Percentiles rank a stretch among this genome's conserved stretches.
These are phyloP conservation scores for Coniferiporia sulphurascens DNA, from an alignment of 1,284 basidiomycete species.

Conservation along the genomic window DNA sequence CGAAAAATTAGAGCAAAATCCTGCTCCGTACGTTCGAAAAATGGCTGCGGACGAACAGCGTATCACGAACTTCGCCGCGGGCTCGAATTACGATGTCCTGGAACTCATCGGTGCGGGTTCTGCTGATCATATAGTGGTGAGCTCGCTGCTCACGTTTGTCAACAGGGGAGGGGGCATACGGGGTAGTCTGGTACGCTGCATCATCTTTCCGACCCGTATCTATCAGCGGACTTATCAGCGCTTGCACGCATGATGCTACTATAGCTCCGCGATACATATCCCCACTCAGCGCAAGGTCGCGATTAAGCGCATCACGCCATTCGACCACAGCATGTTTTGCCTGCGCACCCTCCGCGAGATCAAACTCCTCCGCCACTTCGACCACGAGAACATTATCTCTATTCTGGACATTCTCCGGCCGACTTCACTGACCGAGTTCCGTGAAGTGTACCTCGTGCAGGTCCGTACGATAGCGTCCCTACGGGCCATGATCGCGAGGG, in stretches of 20 bases:
- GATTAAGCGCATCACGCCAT: slow-evolving; percentile 81
- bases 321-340: slow-evolving; percentile 87
- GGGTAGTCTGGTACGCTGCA: slow-evolving; percentile 56
- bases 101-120: slow-evolving; percentile 58
- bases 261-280: slow-evolving; percentile 63
- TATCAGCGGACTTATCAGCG: background rate
- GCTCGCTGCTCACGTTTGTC: background rate
- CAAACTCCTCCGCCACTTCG: slow-evolving; percentile 78
- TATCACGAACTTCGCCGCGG: slow-evolving; percentile 54
- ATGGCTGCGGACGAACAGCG: slow-evolving; percentile 40
- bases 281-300: slow-evolving; percentile 65
- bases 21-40: background rate
- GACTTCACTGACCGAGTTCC: slow-evolving; percentile 60
- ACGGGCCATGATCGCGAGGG: slow-evolving; percentile 2
- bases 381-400: slow-evolving; percentile 79
- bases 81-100: slow-evolving; percentile 61
- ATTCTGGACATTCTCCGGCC: slow-evolving; percentile 77
- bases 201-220: background rate
- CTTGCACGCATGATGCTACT: background rate
- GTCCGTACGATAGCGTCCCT: slow-evolving; percentile 21
- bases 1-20: background rate
- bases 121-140: background rate
- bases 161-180: slow-evolving; percentile 71
- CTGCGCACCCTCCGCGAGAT: slow-evolving; percentile 83
- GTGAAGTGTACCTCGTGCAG: slow-evolving; percentile 75